Percentiles rank a stretch among this genome's conserved stretches.
These are phyloP conservation scores for Paspalum notatum DNA, from an alignment of 176 grass and related monocot genomes.

Conservation along the genomic window DNA sequence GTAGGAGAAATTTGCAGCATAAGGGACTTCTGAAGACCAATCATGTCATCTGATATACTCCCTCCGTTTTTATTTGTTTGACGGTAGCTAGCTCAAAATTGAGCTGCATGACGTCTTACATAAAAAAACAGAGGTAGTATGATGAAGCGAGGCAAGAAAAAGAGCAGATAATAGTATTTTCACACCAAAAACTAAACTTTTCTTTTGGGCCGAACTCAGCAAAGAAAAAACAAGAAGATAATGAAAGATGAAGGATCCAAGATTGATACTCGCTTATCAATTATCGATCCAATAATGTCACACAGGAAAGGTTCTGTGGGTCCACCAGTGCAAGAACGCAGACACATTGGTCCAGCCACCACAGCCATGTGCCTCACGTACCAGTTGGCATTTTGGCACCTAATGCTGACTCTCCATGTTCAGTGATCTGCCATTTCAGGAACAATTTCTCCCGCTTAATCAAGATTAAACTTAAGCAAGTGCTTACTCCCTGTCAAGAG, in stretches of 20 bases:
- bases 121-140: no score
- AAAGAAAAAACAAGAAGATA: neutral
- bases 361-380: slow-evolving; percentile 54
- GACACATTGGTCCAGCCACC: slow-evolving; percentile 58
- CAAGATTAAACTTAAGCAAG: slow-evolving; percentile 29
- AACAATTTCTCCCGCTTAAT: slow-evolving; percentile 38
- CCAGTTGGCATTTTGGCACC: slow-evolving; percentile 59
- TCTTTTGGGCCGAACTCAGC: slow-evolving; percentile 22
- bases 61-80: no score
- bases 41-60: slow-evolving; percentile 40
- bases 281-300: slow-evolving; percentile 57
- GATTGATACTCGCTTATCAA: slow-evolving; percentile 40
- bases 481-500: slow-evolving; percentile 42
- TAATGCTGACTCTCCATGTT: slow-evolving; percentile 52
- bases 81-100: no score
- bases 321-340: slow-evolving; percentile 46
- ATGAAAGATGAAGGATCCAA: slow-evolving; percentile 37
- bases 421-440: slow-evolving; percentile 48
- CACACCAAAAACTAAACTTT: slow-evolving; percentile 30
- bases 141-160: slow-evolving; percentile 31
- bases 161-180: slow-evolving; percentile 29
- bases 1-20: slow-evolving; percentile 29
- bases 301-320: slow-evolving; percentile 55
- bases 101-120: no score
- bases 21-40: slow-evolving; percentile 42